These are phyloP conservation scores for Cyclotella atomus DNA, from an alignment of 108 stramenopile genomes.

Conservation along the genomic window DNA sequence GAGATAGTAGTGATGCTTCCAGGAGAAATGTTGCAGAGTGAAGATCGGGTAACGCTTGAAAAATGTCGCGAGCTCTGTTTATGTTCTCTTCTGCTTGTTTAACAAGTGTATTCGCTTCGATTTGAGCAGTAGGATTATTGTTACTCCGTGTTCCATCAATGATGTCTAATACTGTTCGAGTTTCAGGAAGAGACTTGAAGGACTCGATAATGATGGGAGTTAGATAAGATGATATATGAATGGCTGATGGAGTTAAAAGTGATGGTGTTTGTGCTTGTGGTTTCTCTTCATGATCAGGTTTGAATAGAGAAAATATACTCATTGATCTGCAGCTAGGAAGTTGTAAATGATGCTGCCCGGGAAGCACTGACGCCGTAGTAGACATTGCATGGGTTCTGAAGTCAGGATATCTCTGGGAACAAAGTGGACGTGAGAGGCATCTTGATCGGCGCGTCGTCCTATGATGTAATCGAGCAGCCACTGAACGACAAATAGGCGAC, in stretches of 20 bases:
- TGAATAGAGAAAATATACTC: too few species aligned
- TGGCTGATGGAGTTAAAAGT: constrained; percentile 20
- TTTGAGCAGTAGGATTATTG: background rate
- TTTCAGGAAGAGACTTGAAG: constrained; percentile 26
- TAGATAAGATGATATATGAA: constrained; percentile 12
- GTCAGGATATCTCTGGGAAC: too few species aligned
- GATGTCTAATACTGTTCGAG: constrained; percentile 18
- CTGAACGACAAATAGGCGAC: background rate
- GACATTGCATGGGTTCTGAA: too few species aligned
- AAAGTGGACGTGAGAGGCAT: too few species aligned
- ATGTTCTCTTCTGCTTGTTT: constrained; percentile 18
- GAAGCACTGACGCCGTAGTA: too few species aligned
- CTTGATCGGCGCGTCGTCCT: too few species aligned
- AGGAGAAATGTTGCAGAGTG: constrained; percentile 16
- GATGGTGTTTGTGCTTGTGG: background rate
- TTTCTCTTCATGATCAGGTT: background rate
- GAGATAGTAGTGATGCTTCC: constrained; percentile 13
- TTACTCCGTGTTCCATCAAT: constrained; percentile 15
- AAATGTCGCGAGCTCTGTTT: constrained; percentile 38
- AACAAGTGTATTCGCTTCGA: background rate
- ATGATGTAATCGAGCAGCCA: too few species aligned
- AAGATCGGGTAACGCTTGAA: constrained; percentile 18
- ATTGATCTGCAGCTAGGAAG: too few species aligned
- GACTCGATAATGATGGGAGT: constrained; percentile 14
- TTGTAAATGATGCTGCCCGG: too few species aligned